Conservation (phyloP, 495 filamentous ascomycete species). For the Penicillium egyptiacum region DNA sequence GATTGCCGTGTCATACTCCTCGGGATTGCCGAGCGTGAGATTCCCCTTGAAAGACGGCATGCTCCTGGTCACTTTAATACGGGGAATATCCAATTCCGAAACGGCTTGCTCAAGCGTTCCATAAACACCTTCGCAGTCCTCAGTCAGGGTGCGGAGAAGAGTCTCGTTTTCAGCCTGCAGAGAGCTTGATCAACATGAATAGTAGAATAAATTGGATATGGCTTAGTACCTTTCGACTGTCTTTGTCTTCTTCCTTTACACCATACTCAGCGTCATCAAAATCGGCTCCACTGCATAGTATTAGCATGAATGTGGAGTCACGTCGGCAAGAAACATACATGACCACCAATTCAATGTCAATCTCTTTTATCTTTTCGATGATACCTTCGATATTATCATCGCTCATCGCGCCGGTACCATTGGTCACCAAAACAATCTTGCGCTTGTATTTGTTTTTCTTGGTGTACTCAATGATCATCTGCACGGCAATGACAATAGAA, state of each 20-base stretch:
- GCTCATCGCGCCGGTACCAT: constrained; percentile 71
- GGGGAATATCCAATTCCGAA: constrained; percentile 69
- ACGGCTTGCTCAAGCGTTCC: constrained; percentile 86
- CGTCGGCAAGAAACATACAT: constrained; percentile 56
- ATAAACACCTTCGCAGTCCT: constrained; percentile 66
- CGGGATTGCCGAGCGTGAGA: constrained; percentile 76
- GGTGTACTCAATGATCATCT: constrained; percentile 79
- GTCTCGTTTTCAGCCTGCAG: constrained; percentile 64
- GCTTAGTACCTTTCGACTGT: constrained; percentile 55
- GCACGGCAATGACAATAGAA: constrained; percentile 77
- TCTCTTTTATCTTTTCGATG: constrained; percentile 64
- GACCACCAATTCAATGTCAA: constrained; percentile 73
- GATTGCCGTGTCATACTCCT: constrained; percentile 72
- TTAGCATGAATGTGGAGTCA: constrained; percentile 27
- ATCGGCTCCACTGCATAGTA: constrained; percentile 73
- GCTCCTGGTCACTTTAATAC: constrained; percentile 69
- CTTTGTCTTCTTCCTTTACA: constrained; percentile 91
- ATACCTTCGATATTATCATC: constrained; percentile 64
- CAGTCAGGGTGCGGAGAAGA: constrained; percentile 59
- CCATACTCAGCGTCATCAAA: constrained; percentile 93
- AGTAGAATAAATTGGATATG: background rate
- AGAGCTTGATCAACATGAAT: background rate
- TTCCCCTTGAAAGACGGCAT: constrained; percentile 75
- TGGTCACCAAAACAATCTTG: constrained; percentile 80
- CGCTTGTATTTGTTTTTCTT: constrained; percentile 88